phyloP scores from a whole-genome alignment of 371 early-diverging fungal genomes.

The Mortierella sp. region DNA sequence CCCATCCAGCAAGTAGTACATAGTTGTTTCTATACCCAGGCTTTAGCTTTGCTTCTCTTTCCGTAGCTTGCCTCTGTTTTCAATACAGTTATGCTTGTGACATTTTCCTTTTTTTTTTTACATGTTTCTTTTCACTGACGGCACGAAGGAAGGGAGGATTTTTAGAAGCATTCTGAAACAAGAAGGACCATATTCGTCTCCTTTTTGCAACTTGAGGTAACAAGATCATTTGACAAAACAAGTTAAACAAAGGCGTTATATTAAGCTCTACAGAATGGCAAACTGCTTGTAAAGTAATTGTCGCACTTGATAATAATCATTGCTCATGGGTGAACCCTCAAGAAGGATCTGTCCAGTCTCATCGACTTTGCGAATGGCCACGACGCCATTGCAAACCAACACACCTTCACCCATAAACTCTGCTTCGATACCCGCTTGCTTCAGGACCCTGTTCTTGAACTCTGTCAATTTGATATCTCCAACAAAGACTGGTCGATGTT shows the following conservation, averaged over 20 bases:
- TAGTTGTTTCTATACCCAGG: conserved; percentile 45
- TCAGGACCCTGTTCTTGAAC: conserved; percentile 75
- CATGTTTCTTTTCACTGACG: no score
- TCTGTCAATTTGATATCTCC: conserved; percentile 91
- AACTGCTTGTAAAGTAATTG: conserved; percentile 68
- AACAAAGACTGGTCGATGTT: conserved; percentile 81
- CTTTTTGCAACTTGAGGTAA: no score
- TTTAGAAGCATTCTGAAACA: no score
- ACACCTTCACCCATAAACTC: conserved; percentile 89
- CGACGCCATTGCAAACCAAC: conserved; percentile 84
- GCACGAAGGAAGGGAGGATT: no score
- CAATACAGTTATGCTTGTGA: no score
- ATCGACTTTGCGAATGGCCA: conserved; percentile 77
- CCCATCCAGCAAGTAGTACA: not conserved
- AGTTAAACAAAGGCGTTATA: no score
- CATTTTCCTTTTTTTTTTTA: no score
- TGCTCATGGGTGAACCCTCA: conserved; percentile 51
- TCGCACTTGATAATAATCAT: conserved; percentile 58
- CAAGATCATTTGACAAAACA: no score
- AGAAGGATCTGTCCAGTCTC: conserved; percentile 49
- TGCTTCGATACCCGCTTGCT: conserved; percentile 80
- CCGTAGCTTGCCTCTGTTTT: not conserved
- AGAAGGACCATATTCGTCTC: no score
- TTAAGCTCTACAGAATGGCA: conserved; percentile 63
- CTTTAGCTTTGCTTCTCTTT: not conserved